These are phyloP conservation scores for Thielaviopsis populi DNA, from an alignment of 2,329 filamentous ascomycete species.

Conservation along the genomic window DNA sequence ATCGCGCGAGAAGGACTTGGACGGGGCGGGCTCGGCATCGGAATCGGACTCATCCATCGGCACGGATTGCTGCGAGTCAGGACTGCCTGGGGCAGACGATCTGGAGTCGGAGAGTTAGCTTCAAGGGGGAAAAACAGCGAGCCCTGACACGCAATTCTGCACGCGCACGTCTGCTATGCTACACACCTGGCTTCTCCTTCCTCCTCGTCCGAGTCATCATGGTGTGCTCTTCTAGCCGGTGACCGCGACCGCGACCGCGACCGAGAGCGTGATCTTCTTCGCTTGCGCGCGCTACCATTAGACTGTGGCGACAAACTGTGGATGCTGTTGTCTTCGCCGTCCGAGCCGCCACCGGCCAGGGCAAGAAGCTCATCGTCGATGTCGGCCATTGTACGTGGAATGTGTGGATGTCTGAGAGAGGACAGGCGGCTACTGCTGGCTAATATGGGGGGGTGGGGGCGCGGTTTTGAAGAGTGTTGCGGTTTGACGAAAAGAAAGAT, in stretches of 20 bases:
- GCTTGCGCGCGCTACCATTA: constrained; percentile 1
- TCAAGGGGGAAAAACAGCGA: not conserved
- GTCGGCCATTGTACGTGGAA: constrained; percentile 50
- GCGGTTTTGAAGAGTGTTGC: not conserved
- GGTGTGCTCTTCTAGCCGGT: constrained; percentile 29
- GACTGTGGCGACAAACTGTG: constrained; percentile 9
- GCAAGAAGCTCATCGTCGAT: constrained; percentile 89
- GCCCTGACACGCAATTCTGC: not conserved
- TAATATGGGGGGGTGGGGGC: too few relatives aligned
- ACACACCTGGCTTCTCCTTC: constrained; percentile 53
- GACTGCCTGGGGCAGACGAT: constrained; percentile 54
- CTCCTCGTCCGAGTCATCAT: constrained; percentile 37
- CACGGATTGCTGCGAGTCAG: constrained; percentile 62
- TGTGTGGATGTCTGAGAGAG: too few relatives aligned
- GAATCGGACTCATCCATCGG: constrained; percentile 85
- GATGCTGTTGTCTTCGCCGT: constrained; percentile 34
- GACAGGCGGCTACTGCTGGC: too few relatives aligned
- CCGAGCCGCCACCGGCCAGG: constrained; percentile 60
- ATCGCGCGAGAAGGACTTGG: constrained; percentile 29
- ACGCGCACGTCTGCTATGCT: not conserved
- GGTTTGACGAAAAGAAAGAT: not conserved
- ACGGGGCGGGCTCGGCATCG: constrained; percentile 33
- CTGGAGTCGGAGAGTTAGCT: constrained; percentile 28
- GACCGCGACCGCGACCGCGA: constrained; percentile 14
- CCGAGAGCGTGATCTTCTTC: constrained; percentile 2